These are phyloP conservation scores for Nephelium lappaceum DNA, from an alignment of 345 rosid genomes.

Conservation along the genomic window DNA sequence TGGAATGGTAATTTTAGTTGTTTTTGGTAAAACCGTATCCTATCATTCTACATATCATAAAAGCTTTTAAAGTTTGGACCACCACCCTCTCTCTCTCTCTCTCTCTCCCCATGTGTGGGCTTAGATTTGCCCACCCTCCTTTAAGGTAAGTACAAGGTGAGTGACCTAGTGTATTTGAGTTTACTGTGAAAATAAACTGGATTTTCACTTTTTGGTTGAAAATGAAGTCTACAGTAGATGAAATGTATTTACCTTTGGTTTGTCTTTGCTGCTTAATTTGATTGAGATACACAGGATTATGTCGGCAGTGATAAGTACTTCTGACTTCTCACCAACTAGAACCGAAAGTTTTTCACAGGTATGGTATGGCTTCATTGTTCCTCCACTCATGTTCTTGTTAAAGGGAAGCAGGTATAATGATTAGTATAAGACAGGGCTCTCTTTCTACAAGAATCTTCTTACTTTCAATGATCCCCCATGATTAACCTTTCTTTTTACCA, in stretches of 20 bases:
- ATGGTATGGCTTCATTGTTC: slow-evolving; percentile 41
- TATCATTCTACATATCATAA: slow-evolving; percentile 7
- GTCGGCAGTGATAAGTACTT: slow-evolving; percentile 36
- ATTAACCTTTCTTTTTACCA: slow-evolving; percentile 26
- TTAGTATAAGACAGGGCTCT: slow-evolving; percentile 32
- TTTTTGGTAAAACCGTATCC: background rate
- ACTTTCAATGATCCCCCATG: slow-evolving; percentile 37
- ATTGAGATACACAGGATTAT: slow-evolving; percentile 27
- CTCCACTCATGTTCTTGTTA: slow-evolving; percentile 35
- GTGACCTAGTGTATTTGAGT: background rate
- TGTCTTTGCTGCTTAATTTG: slow-evolving; percentile 28
- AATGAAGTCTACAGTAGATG: slow-evolving; percentile 15
- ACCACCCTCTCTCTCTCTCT: background rate
- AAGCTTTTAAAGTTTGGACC: slow-evolving; percentile 11
- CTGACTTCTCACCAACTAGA: slow-evolving; percentile 50
- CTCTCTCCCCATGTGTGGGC: slow-evolving; percentile 1
- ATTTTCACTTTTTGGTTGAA: background rate
- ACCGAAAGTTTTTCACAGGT: slow-evolving; percentile 25
- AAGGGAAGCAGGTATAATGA: slow-evolving; percentile 33
- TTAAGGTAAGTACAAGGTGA: background rate
- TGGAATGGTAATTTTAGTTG: background rate
- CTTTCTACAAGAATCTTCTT: slow-evolving; percentile 49
- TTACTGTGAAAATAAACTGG: slow-evolving; percentile 10
- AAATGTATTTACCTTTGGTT: slow-evolving; percentile 12
- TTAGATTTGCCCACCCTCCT: background rate